Evolutionary conservation across 2,329 filamentous ascomycete genomes (phyloP).

Genomic region (Neonectria sp.): DNA sequence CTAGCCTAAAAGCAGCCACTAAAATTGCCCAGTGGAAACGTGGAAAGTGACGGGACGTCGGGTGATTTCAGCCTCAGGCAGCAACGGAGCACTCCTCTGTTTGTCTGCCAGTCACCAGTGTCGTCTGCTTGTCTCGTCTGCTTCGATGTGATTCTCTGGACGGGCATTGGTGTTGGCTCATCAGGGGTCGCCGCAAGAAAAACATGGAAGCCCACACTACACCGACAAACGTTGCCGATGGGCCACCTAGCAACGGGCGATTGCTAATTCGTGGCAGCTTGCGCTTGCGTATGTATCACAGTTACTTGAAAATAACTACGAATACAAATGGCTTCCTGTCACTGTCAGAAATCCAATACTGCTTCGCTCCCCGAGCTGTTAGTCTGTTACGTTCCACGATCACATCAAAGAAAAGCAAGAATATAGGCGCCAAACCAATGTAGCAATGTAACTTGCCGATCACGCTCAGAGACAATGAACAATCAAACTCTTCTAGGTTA

Average conservation of each 20-base stretch:
- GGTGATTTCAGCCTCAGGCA: conserved; percentile 48
- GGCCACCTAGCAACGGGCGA: background rate
- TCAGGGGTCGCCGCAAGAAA: background rate
- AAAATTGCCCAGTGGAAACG: conserved; percentile 44
- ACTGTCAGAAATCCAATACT: background rate
- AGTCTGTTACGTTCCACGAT: background rate
- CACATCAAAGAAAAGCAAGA: background rate
- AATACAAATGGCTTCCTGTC: background rate
- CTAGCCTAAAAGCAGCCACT: conserved; percentile 27
- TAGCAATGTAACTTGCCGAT: background rate
- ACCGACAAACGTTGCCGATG: background rate
- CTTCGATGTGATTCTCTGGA: background rate
- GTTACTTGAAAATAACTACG: background rate
- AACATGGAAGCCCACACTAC: background rate
- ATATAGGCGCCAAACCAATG: background rate
- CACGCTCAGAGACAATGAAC: background rate
- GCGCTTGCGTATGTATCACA: background rate
- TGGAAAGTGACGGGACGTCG: conserved; percentile 35
- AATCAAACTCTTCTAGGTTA: background rate
- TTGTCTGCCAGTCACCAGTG: background rate
- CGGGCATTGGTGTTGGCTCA: no score
- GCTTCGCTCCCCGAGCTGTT: background rate
- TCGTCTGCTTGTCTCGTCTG: background rate
- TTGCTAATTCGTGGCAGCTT: no score
- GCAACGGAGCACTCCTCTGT: conserved; percentile 6